Base-by-base conservation (phyloP, 2,329 filamentous ascomycete species). In the Nigrospora oryzae region DNA sequence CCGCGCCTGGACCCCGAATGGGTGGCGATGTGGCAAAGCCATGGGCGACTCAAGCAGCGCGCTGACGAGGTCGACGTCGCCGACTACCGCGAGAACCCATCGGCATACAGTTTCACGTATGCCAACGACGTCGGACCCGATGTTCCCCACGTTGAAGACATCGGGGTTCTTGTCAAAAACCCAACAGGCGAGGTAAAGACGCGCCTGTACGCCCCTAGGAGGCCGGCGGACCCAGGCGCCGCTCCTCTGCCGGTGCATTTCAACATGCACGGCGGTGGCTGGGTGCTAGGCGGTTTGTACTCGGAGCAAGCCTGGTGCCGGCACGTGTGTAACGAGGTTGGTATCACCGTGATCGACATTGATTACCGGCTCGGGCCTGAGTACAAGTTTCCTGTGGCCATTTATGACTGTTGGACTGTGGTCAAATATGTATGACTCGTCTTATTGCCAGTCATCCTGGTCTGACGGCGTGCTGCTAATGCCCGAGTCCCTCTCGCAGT, bases 71-170 rank as follows among this genome's bases (percentile, higher is more conserved):
- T 61, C 5, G 55, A 47, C 6, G 45, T 61, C 8, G 56, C 59
- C 11, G 49, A 57, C 28, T 60, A 58, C 39, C 52, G 55, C 13
- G 32, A 49, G 28, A 49, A 49, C 11, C 56, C 58, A 2, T 46
- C 45, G 32, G 55, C 51, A 32, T 58, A 62, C 47, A 60, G 54
- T 39, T 61, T 61, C 36, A 56, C 53, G 2, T 58, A 61, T 40
- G 54, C 57, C 12, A 61, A 54, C 19, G 58, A 45, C 16, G 5
- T 30, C 37, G 53, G 51, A 49, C 39, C 39, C 13, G 39, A 41
- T 5, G 39, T 41, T 11, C 31, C 14, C 15, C 32, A n/a, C 13
- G 39, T 41, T n/a, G 39, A 50, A 39, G 52, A 50, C 23, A 35
- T 47, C 1, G 44, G 53, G 34, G 43, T 62, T n/a, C 53, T 56